A percentile compares a stretch with the other conserved stretches of the same genome.
phyloP scores from a whole-genome alignment of 768 basidiomycete genomes.

The Mycena metata region DNA sequence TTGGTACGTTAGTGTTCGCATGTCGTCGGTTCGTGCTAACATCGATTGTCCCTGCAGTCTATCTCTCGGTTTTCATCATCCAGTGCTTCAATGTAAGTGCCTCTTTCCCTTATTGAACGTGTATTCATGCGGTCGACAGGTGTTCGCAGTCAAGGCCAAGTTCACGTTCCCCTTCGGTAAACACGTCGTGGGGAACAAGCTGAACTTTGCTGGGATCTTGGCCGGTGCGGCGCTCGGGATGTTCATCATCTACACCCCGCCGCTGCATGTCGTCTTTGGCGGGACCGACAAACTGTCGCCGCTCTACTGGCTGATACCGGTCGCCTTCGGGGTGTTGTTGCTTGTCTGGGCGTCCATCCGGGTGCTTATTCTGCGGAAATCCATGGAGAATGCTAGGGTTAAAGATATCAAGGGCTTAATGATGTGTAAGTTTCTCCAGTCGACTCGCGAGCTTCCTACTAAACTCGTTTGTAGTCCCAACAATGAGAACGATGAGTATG shows the following conservation, averaged over 20 bases:
- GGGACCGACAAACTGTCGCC: conserved; percentile 70
- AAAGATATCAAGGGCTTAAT: conserved; percentile 76
- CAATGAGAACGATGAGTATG: conserved; percentile 76
- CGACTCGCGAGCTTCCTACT: conserved; percentile 20
- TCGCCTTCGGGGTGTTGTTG: conserved; percentile 68
- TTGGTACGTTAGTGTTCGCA: conserved; percentile 51
- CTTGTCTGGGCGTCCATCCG: conserved; percentile 71
- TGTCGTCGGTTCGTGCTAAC: background rate
- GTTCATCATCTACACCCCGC: conserved; percentile 79
- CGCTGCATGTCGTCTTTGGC: conserved; percentile 77
- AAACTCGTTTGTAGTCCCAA: conserved; percentile 61
- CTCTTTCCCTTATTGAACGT: background rate
- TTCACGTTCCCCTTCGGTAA: conserved; percentile 75
- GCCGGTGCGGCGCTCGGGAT: conserved; percentile 74
- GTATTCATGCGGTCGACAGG: conserved; percentile 47
- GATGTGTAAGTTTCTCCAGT: conserved; percentile 69
- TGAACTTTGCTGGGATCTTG: conserved; percentile 75
- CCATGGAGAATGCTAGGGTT: conserved; percentile 66
- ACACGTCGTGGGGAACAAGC: conserved; percentile 67
- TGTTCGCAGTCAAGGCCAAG: conserved; percentile 77
- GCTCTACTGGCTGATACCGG: conserved; percentile 77
- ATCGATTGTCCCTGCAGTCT: conserved; percentile 50
- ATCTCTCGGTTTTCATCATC: conserved; percentile 75
- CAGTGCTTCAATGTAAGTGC: conserved; percentile 76
- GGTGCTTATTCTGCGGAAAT: conserved; percentile 69